Base-by-base conservation (phyloP, 805 yeast species). In the Jamesozyma jinghongensis region DNA sequence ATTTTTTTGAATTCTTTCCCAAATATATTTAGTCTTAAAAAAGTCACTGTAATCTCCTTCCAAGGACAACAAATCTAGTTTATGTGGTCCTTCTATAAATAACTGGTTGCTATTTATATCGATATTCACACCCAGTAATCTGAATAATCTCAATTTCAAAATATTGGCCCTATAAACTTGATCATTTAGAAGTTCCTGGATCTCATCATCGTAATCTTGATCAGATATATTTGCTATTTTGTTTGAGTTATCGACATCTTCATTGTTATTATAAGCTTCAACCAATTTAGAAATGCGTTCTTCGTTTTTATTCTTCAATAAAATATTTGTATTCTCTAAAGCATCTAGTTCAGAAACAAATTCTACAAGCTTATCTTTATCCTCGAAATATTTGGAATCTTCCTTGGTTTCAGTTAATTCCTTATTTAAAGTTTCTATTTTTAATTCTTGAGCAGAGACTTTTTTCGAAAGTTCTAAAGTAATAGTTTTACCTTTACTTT, bases 11-110 rank as follows among this genome's bases (percentile, higher is more conserved):
- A 43, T 22, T 40, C 73, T 70, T 45, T 83, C 92, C 95, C 95
- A 85, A 26, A 85, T 73, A 54, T 75, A 81, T 53, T 85, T 84
- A 12, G 85, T 73, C 25, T 82, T 72, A 57, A 82, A 84, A 52
- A 71, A 80, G 43, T 78, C 79, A 51, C 82, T 75, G 46, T 78
- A 75, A 43, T 75, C 54, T 37, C 61, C 66, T 19, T 68, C 71
- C 26, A 77, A 69, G 20, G 74, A 70, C 39, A 81, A 59, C 7
- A 74, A 64, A 49, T 72, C 74, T 1, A 77, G 61, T 20, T 72
- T 72, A 20, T 60, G 61, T n/a, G 58, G 57, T 40, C 69, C 70
- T 52, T 74, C 75, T 43, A 79, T 70, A 31, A 79, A 53, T 2
- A 77, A 61, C 43, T 68, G 69, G 20, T 65, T 66, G 10, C 64